Base-by-base conservation (phyloP, 257 asterid genomes). In the Scutellaria baicalensis region DNA sequence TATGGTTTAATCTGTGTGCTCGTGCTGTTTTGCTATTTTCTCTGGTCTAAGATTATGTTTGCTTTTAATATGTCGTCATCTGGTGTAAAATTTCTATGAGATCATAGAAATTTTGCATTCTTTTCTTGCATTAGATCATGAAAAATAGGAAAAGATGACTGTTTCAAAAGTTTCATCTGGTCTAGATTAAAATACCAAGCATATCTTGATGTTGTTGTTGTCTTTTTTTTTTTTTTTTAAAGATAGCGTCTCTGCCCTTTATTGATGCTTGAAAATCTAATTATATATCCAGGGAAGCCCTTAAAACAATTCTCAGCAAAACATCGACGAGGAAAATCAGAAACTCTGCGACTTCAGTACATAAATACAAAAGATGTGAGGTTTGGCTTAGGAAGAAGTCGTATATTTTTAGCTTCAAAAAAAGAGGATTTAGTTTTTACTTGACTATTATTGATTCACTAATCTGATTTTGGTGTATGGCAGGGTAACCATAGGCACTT, bases 321-420 rank as follows among this genome's bases (percentile, higher is more conserved):
- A 68, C 98, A 92, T 73, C 81, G 94, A 81, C 82, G 98, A 84
- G 97, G 98, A 52, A 92, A 88, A 70, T 92, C 98, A 11, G 98
- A 92, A 79, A 92, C 98, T 59, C 79, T 86, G 64, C 83, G 98
- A 6, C 74, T 49, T 16, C 95, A 90, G 80, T 92, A 92, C 82
- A 92, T 92, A 79, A 86, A 74, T 72, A 85, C 80, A 40, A 92
- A 88, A 83, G 98, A 92, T n/a, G 87, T 90, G 91, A 90, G 97
- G 98, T 92, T 83, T 65, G 96, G 78, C 81, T 75, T 77, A 44
- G 48, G 44, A 76, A 21, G 66, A 61, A 80, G 58, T 48, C 48
- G 33, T 59, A 40, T 42, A 27, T 64, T 48, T 40, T 21, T 79
- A 36, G 21, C 21, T 50, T 56, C n/a, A n/a, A 17, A 40, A 6